Evolutionary conservation across 345 rosid species (phyloP).

Genomic region (Rhodamnia argentea): DNA sequence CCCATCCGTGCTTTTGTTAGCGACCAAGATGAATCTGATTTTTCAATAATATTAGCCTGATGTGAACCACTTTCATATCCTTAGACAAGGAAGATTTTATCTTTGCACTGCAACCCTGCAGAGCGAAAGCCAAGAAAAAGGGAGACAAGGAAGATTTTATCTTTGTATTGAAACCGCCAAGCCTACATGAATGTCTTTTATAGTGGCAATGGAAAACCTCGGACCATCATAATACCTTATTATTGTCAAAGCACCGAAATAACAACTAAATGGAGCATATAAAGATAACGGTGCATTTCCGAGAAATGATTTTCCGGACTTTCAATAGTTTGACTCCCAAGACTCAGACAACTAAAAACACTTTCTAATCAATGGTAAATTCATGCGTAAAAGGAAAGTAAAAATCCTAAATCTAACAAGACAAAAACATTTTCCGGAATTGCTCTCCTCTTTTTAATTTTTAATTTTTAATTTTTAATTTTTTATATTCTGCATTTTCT

Average conservation of each 20-base stretch:
- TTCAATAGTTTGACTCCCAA: too few relatives aligned
- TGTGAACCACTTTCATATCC: not conserved
- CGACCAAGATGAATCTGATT: not conserved
- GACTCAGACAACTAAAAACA: too few relatives aligned
- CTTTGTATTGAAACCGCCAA: not conserved
- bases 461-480: too few relatives aligned
- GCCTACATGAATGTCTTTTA: not conserved
- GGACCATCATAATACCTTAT: not conserved
- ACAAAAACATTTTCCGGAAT: too few relatives aligned
- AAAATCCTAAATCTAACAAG: too few relatives aligned
- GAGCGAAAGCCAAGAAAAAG: fast-evolving
- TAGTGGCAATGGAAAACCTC: not conserved
- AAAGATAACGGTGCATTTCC: too few relatives aligned
- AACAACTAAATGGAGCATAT: not conserved
- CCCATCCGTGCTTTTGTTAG: not conserved
- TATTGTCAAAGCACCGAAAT: not conserved
- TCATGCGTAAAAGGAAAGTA: too few relatives aligned
- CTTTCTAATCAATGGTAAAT: too few relatives aligned
- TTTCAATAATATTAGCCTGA: not conserved
- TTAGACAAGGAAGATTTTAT: too few relatives aligned
- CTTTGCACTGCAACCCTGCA: not conserved
- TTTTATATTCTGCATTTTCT: too few relatives aligned
- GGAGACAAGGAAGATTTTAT: not conserved
- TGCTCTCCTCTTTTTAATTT: too few relatives aligned
- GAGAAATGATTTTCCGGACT: too few relatives aligned